phyloP scores from a whole-genome alignment of 78 protist genomes.

The Neovahlkampfia damariscottae region DNA sequence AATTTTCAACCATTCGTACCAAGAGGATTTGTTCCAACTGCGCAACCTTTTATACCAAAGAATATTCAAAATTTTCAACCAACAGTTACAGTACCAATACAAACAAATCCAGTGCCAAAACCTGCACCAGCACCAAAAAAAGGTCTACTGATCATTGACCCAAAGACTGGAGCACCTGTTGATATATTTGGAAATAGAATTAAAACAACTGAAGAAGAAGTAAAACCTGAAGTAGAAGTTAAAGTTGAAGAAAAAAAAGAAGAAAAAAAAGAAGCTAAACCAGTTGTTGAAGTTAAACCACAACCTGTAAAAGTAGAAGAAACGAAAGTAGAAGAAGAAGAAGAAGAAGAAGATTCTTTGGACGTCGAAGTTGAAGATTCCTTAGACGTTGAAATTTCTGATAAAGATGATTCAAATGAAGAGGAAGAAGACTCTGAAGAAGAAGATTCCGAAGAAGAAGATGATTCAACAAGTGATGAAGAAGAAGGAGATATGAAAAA shows the following conservation, averaged over 20 bases:
- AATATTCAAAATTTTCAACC: too few species aligned
- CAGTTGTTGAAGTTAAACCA: neutral
- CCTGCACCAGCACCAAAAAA: too few species aligned
- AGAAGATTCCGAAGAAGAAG: neutral
- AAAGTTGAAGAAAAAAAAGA: neutral
- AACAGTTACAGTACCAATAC: too few species aligned
- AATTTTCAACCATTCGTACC: too few species aligned
- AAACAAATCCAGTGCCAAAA: too few species aligned
- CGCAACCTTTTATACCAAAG: too few species aligned
- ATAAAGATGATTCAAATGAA: neutral
- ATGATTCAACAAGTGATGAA: neutral
- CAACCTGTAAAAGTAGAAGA: neutral
- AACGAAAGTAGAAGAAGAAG: neutral
- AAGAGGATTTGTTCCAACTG: too few species aligned
- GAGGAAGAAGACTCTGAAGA: neutral
- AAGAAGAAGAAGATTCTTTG: neutral
- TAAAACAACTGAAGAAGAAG: too few species aligned
- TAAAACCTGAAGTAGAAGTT: too few species aligned
- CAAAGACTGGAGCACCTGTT: too few species aligned
- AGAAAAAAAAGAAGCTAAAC: neutral
- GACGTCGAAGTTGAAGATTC: neutral
- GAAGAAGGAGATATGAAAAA: neutral
- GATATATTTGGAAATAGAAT: too few species aligned
- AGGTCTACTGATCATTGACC: too few species aligned
- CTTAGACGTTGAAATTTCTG: neutral